Percentiles rank a stretch among this genome's conserved stretches.
Evolutionary conservation across 2,329 filamentous ascomycete species (phyloP).

Genomic region (Fusarium succisae): DNA sequence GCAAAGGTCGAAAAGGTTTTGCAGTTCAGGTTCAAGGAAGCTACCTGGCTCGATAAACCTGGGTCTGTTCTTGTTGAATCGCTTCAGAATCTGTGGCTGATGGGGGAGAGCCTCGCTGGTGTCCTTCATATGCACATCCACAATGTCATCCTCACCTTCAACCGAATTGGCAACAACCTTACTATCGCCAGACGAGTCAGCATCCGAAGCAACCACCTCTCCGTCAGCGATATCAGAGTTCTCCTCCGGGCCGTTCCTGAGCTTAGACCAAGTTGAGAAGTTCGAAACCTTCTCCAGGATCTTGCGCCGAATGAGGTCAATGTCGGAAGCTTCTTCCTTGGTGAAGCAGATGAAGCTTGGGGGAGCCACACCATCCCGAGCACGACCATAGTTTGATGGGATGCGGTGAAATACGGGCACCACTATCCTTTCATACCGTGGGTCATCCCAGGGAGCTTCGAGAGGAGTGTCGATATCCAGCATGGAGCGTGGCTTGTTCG

Average conservation of each 20-base stretch:
- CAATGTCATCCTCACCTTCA: constrained; percentile 88
- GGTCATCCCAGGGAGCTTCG: constrained; percentile 64
- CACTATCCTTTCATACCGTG: constrained; percentile 71
- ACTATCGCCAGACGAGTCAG: constrained; percentile 72
- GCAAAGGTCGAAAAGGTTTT: constrained; percentile 80
- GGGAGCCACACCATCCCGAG: constrained; percentile 48
- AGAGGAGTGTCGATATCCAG: constrained; percentile 55
- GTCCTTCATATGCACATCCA: constrained; percentile 88
- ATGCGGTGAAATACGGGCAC: constrained; percentile 75
- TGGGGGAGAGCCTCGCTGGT: constrained; percentile 48
- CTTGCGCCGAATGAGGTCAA: constrained; percentile 82
- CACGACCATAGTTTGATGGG: constrained; percentile 45
- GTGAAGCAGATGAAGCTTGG: constrained; percentile 81
- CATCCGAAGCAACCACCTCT: constrained; percentile 74
- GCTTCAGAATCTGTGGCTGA: constrained; percentile 50
- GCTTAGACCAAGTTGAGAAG: constrained; percentile 75
- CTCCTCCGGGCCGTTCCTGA: constrained; percentile 62
- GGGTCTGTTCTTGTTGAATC: constrained; percentile 61
- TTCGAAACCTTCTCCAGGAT: constrained; percentile 79
- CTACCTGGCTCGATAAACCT: constrained; percentile 62
- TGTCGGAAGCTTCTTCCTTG: constrained; percentile 71
- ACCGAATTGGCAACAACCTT: constrained; percentile 82
- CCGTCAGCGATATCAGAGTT: constrained; percentile 68
- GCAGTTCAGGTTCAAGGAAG: constrained; percentile 70
- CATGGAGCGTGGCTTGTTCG: constrained; percentile 61